These are phyloP conservation scores for Austroboletus eburneus DNA, from an alignment of 768 basidiomycete genomes.

Conservation along the genomic window DNA sequence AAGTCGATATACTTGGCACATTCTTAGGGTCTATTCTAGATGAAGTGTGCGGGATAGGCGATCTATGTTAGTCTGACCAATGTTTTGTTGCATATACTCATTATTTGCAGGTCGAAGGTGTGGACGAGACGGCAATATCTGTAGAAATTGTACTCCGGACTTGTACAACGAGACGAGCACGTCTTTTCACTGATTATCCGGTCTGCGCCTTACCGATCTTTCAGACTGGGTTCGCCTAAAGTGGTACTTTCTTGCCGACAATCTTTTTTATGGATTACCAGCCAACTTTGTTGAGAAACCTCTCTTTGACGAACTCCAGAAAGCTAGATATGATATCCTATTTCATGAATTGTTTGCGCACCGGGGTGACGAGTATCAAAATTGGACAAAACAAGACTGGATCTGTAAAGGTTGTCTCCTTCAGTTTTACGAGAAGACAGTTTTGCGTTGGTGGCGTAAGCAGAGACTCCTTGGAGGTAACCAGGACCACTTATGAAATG, in stretches of 20 bases:
- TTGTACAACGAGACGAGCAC: conserved; percentile 15
- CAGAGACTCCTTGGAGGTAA: conserved; percentile 6
- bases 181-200: background rate
- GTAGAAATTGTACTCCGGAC: background rate
- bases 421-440: conserved; percentile 5
- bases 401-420: conserved; percentile 2
- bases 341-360: conserved; percentile 7
- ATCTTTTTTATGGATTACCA: background rate
- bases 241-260: conserved; percentile 1
- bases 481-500: background rate
- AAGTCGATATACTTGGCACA: background rate
- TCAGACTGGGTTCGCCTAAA: conserved; percentile 13
- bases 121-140: background rate
- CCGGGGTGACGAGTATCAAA: conserved; percentile 2
- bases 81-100: background rate
- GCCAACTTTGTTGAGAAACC: conserved; percentile 2
- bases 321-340: conserved; percentile 4
- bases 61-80: conserved; percentile 5
- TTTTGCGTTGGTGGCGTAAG: conserved; percentile 11
- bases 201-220: background rate
- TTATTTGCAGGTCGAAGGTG: conserved; percentile 6
- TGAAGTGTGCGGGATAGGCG: conserved; percentile 4
- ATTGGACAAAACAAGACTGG: conserved; percentile 10
- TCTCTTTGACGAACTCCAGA: conserved; percentile 4
- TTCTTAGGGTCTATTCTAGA: conserved; percentile 15